Percentiles rank a stretch among this genome's conserved stretches.
phyloP scores from a whole-genome alignment of 345 rosid genomes.

The Erucastrum elatum region DNA sequence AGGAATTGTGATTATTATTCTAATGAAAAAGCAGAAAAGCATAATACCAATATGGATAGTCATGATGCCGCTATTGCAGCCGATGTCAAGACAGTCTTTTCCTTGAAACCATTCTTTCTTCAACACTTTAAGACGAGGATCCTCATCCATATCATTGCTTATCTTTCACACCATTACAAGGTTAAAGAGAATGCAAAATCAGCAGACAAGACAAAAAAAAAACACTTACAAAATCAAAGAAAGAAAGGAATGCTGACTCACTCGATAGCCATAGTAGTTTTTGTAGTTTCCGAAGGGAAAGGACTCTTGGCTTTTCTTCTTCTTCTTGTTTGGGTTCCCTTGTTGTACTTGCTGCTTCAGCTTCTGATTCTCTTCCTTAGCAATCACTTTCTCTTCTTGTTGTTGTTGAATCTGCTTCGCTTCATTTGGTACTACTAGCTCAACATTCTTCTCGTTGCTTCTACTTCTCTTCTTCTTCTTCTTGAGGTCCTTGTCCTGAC shows the following conservation, averaged over 20 bases:
- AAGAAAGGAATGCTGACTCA: slow-evolving; percentile 15
- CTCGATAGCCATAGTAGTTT: slow-evolving; percentile 92
- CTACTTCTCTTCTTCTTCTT: slow-evolving; percentile 24
- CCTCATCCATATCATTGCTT: slow-evolving; percentile 64
- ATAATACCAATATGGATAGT: slow-evolving; percentile 68
- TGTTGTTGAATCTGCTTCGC: slow-evolving; percentile 22
- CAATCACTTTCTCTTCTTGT: neutral
- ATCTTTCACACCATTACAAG: slow-evolving; percentile 45
- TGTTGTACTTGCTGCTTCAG: slow-evolving; percentile 8
- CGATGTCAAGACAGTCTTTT: slow-evolving; percentile 82
- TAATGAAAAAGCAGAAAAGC: neutral
- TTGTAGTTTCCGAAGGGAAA: slow-evolving; percentile 82
- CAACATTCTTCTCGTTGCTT: slow-evolving; percentile 3
- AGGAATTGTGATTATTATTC: neutral
- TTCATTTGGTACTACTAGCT: slow-evolving; percentile 11
- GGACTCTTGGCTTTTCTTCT: slow-evolving; percentile 48
- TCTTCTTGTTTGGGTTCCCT: slow-evolving; percentile 41
- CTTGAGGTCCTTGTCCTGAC: slow-evolving; percentile 3
- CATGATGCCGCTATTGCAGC: slow-evolving; percentile 84
- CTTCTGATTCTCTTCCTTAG: neutral
- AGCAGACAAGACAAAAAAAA: too few relatives aligned
- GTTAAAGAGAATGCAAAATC: too few relatives aligned
- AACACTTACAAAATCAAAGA: too few relatives aligned
- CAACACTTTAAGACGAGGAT: slow-evolving; percentile 77
- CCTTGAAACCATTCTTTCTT: slow-evolving; percentile 83